Conservation (phyloP, 768 basidiomycete species). For the Lactarius akahatsu region DNA sequence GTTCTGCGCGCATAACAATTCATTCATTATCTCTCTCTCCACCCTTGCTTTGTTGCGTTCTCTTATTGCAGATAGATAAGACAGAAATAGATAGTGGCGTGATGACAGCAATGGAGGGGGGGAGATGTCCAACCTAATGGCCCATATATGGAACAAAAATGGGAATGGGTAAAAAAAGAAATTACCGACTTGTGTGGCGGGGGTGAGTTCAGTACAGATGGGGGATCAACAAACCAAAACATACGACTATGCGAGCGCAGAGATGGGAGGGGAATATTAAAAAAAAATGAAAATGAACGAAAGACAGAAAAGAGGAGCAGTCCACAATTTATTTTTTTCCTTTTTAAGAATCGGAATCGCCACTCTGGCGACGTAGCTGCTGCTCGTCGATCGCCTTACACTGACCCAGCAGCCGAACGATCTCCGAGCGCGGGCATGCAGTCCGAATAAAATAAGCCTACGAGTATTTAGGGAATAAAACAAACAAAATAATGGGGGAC, state of each 20-base stretch:
- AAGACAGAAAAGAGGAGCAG: background rate
- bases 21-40: background rate
- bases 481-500: background rate
- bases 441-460: constrained; percentile 28
- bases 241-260: constrained; percentile 8
- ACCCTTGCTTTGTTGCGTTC: background rate
- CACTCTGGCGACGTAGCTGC: constrained; percentile 22
- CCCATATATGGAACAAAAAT: background rate
- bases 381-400: constrained; percentile 30
- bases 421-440: constrained; percentile 29
- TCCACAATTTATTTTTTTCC: background rate
- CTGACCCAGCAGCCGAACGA: constrained; percentile 29
- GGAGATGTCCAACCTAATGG: background rate
- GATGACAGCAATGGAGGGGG: constrained; percentile 21
- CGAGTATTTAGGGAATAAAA: no score
- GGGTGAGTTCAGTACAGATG: background rate
- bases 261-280: background rate
- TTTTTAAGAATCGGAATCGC: constrained; percentile 19
- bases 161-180: background rate
- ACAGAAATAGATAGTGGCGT: constrained; percentile 20
- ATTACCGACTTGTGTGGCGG: background rate
- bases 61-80: constrained; percentile 1
- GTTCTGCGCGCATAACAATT: background rate
- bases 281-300: background rate
- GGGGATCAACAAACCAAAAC: background rate